These are phyloP conservation scores for Ustilago vetiveriae DNA, from an alignment of 1,284 basidiomycete species.

Conservation along the genomic window DNA sequence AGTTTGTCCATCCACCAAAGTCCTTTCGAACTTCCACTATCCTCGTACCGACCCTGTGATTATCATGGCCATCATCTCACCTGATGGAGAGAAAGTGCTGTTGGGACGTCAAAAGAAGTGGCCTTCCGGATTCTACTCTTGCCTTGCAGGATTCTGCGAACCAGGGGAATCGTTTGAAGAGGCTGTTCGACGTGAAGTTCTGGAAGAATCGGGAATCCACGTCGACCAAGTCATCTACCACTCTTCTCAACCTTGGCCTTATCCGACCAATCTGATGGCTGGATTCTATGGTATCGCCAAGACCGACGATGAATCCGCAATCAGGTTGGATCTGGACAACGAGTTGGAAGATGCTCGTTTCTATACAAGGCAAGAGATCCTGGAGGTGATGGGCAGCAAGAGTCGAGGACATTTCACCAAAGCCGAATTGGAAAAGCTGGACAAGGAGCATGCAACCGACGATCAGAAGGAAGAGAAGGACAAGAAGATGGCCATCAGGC, in stretches of 20 bases:
- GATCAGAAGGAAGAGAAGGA: conserved; percentile 67
- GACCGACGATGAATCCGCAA: conserved; percentile 70
- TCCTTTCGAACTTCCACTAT: conserved; percentile 60
- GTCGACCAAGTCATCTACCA: conserved; percentile 88
- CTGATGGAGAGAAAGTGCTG: conserved; percentile 81
- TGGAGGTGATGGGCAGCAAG: conserved; percentile 73
- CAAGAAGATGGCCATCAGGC: conserved; percentile 13
- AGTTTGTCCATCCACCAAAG: conserved; percentile 33
- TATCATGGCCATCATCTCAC: conserved; percentile 86
- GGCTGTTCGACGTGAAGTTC: conserved; percentile 88
- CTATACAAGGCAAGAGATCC: conserved; percentile 81
- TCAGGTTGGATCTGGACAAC: conserved; percentile 90
- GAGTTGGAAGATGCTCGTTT: conserved; percentile 93
- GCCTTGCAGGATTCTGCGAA: conserved; percentile 65
- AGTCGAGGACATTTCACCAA: conserved; percentile 70
- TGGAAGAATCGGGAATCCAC: conserved; percentile 90
- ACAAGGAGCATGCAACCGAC: conserved; percentile 67
- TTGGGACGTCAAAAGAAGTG: conserved; percentile 82
- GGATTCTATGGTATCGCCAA: conserved; percentile 70
- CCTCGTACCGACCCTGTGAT: conserved; percentile 73
- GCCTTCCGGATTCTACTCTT: conserved; percentile 59
- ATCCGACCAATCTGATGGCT: conserved; percentile 87
- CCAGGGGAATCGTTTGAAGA: conserved; percentile 81
- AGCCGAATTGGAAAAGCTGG: conserved; percentile 74
- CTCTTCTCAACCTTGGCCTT: conserved; percentile 79